Evolutionary conservation across 495 filamentous ascomycete genomes (phyloP).

Genomic region (Penicillium atrosanguineum): DNA sequence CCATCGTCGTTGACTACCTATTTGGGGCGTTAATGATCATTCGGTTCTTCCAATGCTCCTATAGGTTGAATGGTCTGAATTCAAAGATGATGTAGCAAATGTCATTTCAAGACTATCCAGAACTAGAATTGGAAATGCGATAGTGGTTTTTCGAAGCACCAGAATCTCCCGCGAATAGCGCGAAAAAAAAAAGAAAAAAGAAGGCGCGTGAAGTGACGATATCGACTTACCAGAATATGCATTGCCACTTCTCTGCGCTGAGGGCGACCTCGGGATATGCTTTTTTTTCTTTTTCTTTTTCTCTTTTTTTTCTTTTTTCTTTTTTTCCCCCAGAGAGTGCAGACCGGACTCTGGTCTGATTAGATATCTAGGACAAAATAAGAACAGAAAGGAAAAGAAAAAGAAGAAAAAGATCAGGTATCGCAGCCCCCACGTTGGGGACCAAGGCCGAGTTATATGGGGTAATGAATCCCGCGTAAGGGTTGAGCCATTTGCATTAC

Average conservation of each 20-base stretch:
- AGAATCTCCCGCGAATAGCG: background rate
- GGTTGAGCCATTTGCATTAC: conserved; percentile 24
- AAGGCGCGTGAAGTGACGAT: conserved; percentile 5
- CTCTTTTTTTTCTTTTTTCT: conserved; percentile 8
- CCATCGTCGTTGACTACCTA: conserved; percentile 93
- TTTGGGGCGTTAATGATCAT: background rate
- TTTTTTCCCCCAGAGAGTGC: conserved; percentile 5
- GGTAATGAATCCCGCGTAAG: conserved; percentile 14
- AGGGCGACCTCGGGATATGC: conserved; percentile 6
- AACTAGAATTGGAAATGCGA: too few species aligned
- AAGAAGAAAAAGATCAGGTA: background rate
- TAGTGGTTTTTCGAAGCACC: background rate
- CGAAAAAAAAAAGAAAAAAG: conserved; percentile 10
- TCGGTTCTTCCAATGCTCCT: too few species aligned
- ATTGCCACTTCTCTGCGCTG: conserved; percentile 26
- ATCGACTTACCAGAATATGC: conserved; percentile 47
- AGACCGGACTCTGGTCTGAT: background rate
- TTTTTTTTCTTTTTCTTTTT: conserved; percentile 14
- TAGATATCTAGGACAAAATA: background rate
- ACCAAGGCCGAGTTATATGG: conserved; percentile 12
- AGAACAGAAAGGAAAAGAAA: background rate
- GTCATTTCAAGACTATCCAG: background rate
- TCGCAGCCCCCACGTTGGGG: background rate
- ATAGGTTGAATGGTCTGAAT: background rate
- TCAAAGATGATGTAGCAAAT: background rate